These are phyloP conservation scores for Phytophthora sojae DNA, from an alignment of 352 stramenopile genomes.

Conservation along the genomic window DNA sequence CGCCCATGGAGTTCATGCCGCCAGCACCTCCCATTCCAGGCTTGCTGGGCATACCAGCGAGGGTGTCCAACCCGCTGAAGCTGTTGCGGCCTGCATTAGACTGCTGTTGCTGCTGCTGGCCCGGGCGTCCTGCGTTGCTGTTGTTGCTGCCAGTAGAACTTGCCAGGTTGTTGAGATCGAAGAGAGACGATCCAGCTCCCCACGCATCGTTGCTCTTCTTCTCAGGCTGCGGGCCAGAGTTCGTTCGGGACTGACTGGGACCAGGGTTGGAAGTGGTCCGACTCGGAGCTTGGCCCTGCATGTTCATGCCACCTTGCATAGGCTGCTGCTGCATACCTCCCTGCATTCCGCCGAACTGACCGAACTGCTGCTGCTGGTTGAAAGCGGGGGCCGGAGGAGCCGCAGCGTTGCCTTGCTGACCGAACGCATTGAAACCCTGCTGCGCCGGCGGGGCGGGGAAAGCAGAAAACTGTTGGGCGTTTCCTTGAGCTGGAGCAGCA, in stretches of 20 bases:
- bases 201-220: conserved; percentile 78
- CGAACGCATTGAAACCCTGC: conserved; percentile 60
- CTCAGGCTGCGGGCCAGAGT: conserved; percentile 41
- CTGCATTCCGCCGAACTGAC: conserved; percentile 56
- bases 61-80: conserved; percentile 84
- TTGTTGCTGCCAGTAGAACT: conserved; percentile 34
- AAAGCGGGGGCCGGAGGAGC: conserved; percentile 54
- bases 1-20: conserved; percentile 62
- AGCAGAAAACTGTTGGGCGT: conserved; percentile 46
- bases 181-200: conserved; percentile 80
- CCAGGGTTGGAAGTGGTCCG: conserved; percentile 57
- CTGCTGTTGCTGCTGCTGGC: conserved; percentile 38
- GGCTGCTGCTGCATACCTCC: conserved; percentile 47
- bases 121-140: conserved; percentile 39
- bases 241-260: conserved; percentile 38
- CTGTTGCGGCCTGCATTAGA: conserved; percentile 60
- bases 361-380: conserved; percentile 55
- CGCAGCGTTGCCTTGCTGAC: conserved; percentile 43
- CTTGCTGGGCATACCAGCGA: conserved; percentile 82
- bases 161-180: conserved; percentile 81
- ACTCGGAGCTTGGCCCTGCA: conserved; percentile 41
- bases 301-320: conserved; percentile 46
- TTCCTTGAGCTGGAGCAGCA: conserved; percentile 35
- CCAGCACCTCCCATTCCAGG: conserved; percentile 53
- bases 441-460: conserved; percentile 51